Evolutionary conservation across 2,329 filamentous ascomycete species (phyloP).

Genomic region (Trichoderma lentiforme): DNA sequence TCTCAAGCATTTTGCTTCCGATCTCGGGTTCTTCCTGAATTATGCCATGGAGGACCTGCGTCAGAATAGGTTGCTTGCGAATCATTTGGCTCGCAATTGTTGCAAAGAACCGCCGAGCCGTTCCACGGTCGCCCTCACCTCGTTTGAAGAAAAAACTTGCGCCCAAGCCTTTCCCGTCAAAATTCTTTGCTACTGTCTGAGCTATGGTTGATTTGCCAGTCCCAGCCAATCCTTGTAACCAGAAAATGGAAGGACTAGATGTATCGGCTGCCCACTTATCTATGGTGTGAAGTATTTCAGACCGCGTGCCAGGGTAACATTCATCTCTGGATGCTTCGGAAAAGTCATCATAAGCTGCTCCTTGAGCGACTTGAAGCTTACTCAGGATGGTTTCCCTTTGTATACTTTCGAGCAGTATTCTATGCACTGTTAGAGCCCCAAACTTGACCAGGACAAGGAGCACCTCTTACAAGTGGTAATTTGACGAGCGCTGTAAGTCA

Average conservation of each 20-base stretch:
- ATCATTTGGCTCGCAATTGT: neutral
- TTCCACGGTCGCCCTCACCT: neutral
- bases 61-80: neutral
- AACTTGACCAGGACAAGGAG: neutral
- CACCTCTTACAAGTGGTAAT: neutral
- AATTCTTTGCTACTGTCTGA: neutral
- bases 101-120: neutral
- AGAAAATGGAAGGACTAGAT: neutral
- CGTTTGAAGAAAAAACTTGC: conserved; percentile 9
- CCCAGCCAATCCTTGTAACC: neutral
- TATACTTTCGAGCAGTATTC: neutral
- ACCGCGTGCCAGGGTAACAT: neutral
- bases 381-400: neutral
- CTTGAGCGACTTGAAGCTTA: neutral
- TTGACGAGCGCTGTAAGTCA: neutral
- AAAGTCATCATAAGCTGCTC: neutral
- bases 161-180: neutral
- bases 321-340: neutral
- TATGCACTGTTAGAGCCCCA: neutral
- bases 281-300: neutral
- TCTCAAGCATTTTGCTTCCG: neutral
- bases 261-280: neutral
- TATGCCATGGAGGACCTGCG: neutral
- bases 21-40: neutral
- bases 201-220: neutral